A percentile compares a stretch with the other conserved stretches of the same genome.
Conservation (phyloP, 768 basidiomycete genomes). For the Gloeostereum incarnatum region DNA sequence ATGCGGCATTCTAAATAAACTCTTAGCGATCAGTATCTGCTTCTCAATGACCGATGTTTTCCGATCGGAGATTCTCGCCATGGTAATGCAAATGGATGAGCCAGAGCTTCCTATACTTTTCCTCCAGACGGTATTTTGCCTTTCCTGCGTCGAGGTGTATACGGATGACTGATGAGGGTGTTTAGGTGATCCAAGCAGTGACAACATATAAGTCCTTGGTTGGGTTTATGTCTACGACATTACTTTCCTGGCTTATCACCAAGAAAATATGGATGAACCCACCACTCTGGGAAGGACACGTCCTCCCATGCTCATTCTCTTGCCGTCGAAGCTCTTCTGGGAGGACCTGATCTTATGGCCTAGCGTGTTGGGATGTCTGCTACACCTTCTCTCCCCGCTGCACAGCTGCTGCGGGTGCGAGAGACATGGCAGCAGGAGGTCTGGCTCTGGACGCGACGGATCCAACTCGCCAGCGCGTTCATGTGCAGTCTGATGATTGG, state of each 20-base stretch:
- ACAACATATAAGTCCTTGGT: conserved; percentile 92
- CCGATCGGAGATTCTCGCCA: conserved; percentile 93
- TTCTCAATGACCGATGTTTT: conserved; percentile 98
- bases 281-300: conserved; percentile 95
- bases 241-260: conserved; percentile 89
- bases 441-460: conserved; percentile 67
- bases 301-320: conserved; percentile 72
- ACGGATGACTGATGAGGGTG: background rate
- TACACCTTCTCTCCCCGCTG: conserved; percentile 59
- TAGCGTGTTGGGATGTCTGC: conserved; percentile 68
- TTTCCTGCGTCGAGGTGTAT: conserved; percentile 31
- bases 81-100: conserved; percentile 95
- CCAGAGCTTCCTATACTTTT: conserved; percentile 88
- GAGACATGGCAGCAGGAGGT: conserved; percentile 72
- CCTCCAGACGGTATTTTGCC: conserved; percentile 87
- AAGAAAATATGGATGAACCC: conserved; percentile 98
- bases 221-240: conserved; percentile 88
- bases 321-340: conserved; percentile 65
- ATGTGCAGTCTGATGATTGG: conserved; percentile 63
- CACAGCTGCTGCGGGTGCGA: conserved; percentile 71
- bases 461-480: conserved; percentile 74
- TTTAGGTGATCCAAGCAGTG: conserved; percentile 92
- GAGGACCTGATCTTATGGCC: conserved; percentile 72
- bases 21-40: conserved; percentile 87
- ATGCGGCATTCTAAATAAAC: no score